phyloP scores from a whole-genome alignment of 805 yeast genomes.

The Zygosaccharomyces pseudorouxii region DNA sequence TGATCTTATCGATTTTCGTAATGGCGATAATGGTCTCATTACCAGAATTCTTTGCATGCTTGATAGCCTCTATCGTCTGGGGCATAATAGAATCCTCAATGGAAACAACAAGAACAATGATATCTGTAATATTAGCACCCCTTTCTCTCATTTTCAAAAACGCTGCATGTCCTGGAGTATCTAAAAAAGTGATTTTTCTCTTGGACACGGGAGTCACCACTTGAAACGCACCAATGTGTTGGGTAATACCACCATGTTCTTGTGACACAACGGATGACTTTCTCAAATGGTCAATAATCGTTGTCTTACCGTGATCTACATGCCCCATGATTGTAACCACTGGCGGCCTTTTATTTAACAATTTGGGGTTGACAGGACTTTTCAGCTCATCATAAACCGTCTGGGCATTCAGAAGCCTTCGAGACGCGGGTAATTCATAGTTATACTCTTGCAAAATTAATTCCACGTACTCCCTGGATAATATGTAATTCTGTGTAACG shows the following conservation, averaged over 20 bases:
- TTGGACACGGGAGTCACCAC: slow-evolving; percentile 73
- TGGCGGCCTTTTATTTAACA: slow-evolving; percentile 72
- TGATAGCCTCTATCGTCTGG: slow-evolving; percentile 92
- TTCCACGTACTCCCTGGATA: slow-evolving; percentile 81
- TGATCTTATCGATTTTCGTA: slow-evolving; percentile 80
- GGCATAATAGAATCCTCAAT: slow-evolving; percentile 98
- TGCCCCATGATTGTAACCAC: slow-evolving; percentile 98
- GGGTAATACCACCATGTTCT: slow-evolving; percentile 96
- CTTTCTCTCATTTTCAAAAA: slow-evolving; percentile 93
- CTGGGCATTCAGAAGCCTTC: slow-evolving; percentile 45
- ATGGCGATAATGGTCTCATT: slow-evolving; percentile 73
- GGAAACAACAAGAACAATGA: slow-evolving; percentile 88
- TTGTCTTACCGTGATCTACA: slow-evolving; percentile 97
- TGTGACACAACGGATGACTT: slow-evolving; percentile 77
- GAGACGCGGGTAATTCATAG: slow-evolving; percentile 44
- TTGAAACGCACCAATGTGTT: slow-evolving; percentile 95
- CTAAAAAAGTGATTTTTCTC: slow-evolving; percentile 80
- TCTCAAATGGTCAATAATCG: slow-evolving; percentile 80
- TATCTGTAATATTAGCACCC: slow-evolving; percentile 92
- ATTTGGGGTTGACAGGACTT: slow-evolving; percentile 44
- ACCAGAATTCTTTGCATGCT: slow-evolving; percentile 66
- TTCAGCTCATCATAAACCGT: slow-evolving; percentile 59
- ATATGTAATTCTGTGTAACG: slow-evolving; percentile 60
- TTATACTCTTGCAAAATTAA: slow-evolving; percentile 88
- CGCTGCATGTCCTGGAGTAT: slow-evolving; percentile 98